These are phyloP conservation scores for Blastobotrys persicus DNA, from an alignment of 1,139 yeast genomes.

Conservation along the genomic window DNA sequence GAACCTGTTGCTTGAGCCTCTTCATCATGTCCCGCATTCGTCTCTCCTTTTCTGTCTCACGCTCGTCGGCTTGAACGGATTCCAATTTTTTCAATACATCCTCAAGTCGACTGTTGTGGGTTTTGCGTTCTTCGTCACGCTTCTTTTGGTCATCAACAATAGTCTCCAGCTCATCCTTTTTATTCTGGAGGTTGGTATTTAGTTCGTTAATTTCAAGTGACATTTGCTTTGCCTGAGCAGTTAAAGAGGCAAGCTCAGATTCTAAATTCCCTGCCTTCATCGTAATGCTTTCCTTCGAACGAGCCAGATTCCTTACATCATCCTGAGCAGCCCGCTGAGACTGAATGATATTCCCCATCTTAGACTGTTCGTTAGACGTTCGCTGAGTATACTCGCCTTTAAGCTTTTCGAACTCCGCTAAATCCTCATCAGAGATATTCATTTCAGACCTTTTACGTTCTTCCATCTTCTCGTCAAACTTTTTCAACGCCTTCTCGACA, in stretches of 20 bases:
- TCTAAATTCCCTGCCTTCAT: constrained; percentile 23
- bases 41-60: constrained; percentile 71
- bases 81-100: constrained; percentile 61
- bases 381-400: constrained; percentile 49
- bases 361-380: constrained; percentile 32
- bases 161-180: constrained; percentile 43
- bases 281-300: constrained; percentile 30
- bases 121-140: constrained; percentile 49
- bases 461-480: constrained; percentile 46
- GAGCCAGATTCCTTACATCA: constrained; percentile 29
- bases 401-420: constrained; percentile 58
- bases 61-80: constrained; percentile 69
- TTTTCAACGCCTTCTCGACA: constrained; percentile 45
- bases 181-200: constrained; percentile 28
- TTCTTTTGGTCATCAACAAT: constrained; percentile 49
- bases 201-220: constrained; percentile 34
- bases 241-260: constrained; percentile 38
- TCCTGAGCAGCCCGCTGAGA: constrained; percentile 32
- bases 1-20: constrained; percentile 64
- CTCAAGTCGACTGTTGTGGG: constrained; percentile 61
- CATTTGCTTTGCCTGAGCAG: constrained; percentile 19
- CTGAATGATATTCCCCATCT: constrained; percentile 29
- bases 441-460: constrained; percentile 31
- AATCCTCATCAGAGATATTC: constrained; percentile 50
- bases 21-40: constrained; percentile 69